These are phyloP conservation scores for Leccinellum luteum DNA, from an alignment of 768 basidiomycete species.

Conservation along the genomic window DNA sequence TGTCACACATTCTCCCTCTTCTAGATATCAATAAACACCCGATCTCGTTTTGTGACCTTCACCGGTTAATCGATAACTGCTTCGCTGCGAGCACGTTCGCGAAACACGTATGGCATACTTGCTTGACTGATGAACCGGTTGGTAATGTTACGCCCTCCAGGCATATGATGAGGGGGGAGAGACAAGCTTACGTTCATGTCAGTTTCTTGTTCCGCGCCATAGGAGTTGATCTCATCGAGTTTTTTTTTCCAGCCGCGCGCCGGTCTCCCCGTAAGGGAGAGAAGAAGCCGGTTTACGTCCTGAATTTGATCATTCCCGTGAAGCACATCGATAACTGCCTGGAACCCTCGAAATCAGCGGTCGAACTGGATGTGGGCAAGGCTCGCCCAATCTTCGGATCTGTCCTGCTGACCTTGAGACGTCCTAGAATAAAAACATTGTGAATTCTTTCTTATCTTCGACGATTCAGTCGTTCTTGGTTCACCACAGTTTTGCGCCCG, in stretches of 20 bases:
- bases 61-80: conserved; percentile 59
- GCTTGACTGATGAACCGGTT: conserved; percentile 1
- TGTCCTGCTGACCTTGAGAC: conserved; percentile 10
- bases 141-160: conserved; percentile 34
- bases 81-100: conserved; percentile 71
- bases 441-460: conserved; percentile 54
- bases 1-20: not conserved
- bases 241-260: conserved; percentile 44
- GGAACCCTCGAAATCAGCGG: conserved; percentile 70
- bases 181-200: conserved; percentile 29
- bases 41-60: conserved; percentile 61
- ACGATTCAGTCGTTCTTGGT: conserved; percentile 61
- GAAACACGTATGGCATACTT: conserved; percentile 54
- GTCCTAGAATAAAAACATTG: conserved; percentile 54
- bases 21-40: conserved; percentile 81
- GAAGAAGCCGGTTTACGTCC: conserved; percentile 78
- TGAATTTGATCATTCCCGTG: conserved; percentile 69
- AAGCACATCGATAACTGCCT: conserved; percentile 71
- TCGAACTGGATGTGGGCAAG: conserved; percentile 63
- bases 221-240: conserved; percentile 9
- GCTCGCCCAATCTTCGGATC: conserved; percentile 6
- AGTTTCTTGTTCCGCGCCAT: conserved; percentile 11
- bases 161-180: conserved; percentile 68
- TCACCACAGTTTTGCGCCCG: conserved; percentile 55
- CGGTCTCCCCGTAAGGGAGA: conserved; percentile 79